Conservation (phyloP, 768 basidiomycete genomes). For the Lactarius quietus region DNA sequence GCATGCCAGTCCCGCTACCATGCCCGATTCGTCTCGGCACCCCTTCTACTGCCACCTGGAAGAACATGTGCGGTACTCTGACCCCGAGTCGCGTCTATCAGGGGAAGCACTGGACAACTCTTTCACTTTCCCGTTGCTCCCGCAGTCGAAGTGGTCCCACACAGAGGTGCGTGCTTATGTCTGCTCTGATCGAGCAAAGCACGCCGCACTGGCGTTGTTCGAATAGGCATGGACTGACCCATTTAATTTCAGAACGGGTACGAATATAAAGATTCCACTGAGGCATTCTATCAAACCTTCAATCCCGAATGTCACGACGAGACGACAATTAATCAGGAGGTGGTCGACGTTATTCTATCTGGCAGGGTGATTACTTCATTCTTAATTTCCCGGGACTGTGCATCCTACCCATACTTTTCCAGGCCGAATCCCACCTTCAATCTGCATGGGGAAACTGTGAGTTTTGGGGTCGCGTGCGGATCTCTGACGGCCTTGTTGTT, state of each 20-base stretch:
- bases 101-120: constrained; percentile 4
- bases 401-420: not conserved
- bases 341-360: constrained; percentile 24
- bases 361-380: constrained; percentile 16
- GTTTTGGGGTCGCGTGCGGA: constrained; percentile 22
- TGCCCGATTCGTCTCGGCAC: constrained; percentile 2
- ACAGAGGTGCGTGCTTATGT: constrained; percentile 12
- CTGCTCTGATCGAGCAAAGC: not conserved
- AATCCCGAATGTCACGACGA: not conserved
- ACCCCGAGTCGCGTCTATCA: not conserved
- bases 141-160: constrained; percentile 2
- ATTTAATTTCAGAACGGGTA: not conserved
- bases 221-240: not conserved
- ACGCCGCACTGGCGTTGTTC: not conserved
- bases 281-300: constrained; percentile 21
- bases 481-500: constrained; percentile 25
- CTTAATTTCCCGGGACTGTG: not conserved
- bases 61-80: constrained; percentile 19
- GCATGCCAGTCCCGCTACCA: constrained; percentile 3
- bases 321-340: constrained; percentile 1
- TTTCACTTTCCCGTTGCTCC: not conserved
- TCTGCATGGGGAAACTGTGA: constrained; percentile 18
- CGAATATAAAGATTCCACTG: not conserved
- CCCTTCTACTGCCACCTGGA: constrained; percentile 20
- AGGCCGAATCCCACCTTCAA: constrained; percentile 13